Base-by-base conservation (phyloP, 306 rosid species). In the Quercus gilva region DNA sequence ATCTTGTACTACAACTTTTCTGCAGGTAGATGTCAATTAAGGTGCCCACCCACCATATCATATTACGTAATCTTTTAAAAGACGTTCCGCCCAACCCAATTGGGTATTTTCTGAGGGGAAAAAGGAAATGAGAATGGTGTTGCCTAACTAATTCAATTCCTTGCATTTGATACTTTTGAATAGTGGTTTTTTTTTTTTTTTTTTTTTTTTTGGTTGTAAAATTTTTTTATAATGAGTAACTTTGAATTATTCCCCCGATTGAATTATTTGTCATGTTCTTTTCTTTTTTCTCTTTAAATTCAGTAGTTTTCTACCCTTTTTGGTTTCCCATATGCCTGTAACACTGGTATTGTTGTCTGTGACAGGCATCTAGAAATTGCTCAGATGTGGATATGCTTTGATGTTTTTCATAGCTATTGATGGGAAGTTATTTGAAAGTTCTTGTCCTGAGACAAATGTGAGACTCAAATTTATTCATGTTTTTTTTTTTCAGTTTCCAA, bases 321-420 rank as follows among this genome's bases (percentile, higher is more conserved):
- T 35, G 11, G 11, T 41, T 28, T 55, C 55, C 10, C 81, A 45
- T 78, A 45, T 78, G 53, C 1, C 17, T 49, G 15, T 74, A 26
- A 78, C 63, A 2, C 57, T 33, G 20, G 43, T 6, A 81, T 43
- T 15, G 15, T 55, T 78, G 81, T 81, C 73, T 69, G 70, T 69
- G 70, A n/a, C 91, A 89, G 94, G 94, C 76, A 80, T 70, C 69
- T 78, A 69, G 28, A 73, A 77, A 57, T 76, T 79, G 77, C 61
- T 61, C 74, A 29, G 87, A 74, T 80, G 90, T 78, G 81, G 80
- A 84, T 84, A 84, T 84, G 77, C 52, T 76, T 80, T 81, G 85
- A 77, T 85, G 77, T 72, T 88, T 84, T 88, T 80, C 75, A 70
- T 5, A 33, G 77, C 74, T 67, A 21, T 81, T 89, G 82, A 74